A percentile compares a stretch with the other conserved stretches of the same genome.
Evolutionary conservation across 139 green algal genomes (phyloP).

Genomic region (Auxenochlorella pyrenoidosa): DNA sequence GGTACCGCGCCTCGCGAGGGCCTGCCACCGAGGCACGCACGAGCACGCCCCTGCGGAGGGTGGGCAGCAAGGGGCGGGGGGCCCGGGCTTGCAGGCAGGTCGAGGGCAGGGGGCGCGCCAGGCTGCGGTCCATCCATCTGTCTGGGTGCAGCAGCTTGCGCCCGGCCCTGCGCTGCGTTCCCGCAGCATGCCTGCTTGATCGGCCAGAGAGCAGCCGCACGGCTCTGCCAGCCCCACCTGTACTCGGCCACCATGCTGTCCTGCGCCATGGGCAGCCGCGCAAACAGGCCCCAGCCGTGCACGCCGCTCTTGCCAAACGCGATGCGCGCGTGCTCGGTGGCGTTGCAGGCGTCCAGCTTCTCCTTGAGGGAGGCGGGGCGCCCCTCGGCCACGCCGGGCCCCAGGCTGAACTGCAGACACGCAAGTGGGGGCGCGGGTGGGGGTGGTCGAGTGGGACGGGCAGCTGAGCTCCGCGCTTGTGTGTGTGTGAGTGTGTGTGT

Average conservation of each 20-base stretch:
- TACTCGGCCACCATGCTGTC: conserved; percentile 93
- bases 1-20: conserved; percentile 79
- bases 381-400: neutral
- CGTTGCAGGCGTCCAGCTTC: conserved; percentile 46
- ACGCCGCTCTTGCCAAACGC: conserved; percentile 91
- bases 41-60: conserved; percentile 66
- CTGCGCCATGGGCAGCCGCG: conserved; percentile 66
- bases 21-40: conserved; percentile 75
- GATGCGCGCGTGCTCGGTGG: conserved; percentile 72
- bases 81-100: too few species aligned
- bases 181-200: too few species aligned
- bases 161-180: too few species aligned
- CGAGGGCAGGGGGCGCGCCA: too few species aligned
- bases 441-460: neutral
- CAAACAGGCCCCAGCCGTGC: conserved; percentile 92
- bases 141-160: too few species aligned
- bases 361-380: conserved; percentile 24
- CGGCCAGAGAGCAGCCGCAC: too few species aligned
- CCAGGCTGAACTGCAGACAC: neutral
- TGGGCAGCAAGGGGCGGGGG: neutral
- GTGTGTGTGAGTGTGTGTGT: too few species aligned
- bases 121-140: too few species aligned
- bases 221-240: conserved; percentile 37
- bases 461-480: too few species aligned
- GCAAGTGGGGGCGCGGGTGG: neutral